These are phyloP conservation scores for Erodium moschatum DNA, from an alignment of 441 rosid species.

Conservation along the genomic window DNA sequence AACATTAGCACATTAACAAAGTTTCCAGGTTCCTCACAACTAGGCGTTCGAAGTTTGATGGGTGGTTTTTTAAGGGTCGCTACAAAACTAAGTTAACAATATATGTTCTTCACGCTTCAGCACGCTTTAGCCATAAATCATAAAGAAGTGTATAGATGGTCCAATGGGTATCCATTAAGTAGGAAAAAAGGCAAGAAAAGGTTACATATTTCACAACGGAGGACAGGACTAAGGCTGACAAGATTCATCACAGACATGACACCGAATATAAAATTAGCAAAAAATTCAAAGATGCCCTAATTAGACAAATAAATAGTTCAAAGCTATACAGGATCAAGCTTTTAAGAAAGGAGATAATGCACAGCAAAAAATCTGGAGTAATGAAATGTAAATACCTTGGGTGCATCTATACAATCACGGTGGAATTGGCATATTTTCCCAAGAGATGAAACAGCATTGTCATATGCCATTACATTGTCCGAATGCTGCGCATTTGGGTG, in stretches of 20 bases:
- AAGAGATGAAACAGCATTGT: slow-evolving; percentile 97
- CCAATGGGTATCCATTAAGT: not conserved
- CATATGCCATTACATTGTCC: slow-evolving; percentile 94
- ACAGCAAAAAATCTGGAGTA: not conserved
- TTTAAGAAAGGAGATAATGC: no score
- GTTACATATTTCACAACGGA: no score
- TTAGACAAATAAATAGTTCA: no score
- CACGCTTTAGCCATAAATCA: not conserved
- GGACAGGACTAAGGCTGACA: no score
- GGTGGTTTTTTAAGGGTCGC: not conserved
- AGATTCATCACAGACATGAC: no score
- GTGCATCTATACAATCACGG: slow-evolving; percentile 76
- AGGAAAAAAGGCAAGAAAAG: not conserved
- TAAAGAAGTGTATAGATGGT: not conserved
- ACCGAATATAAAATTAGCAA: no score
- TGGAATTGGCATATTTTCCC: slow-evolving; percentile 93
- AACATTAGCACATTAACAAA: not conserved
- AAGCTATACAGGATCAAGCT: no score
- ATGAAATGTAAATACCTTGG: slow-evolving; percentile 49
- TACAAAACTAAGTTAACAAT: not conserved
- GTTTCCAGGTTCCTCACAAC: no score
- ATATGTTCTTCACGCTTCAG: not conserved
- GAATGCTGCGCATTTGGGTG: slow-evolving; percentile 71
- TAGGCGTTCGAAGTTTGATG: not conserved
- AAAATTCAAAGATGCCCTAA: no score